Base-by-base conservation (phyloP, 148 eudicot species). In the Pouteria glomerata region DNA sequence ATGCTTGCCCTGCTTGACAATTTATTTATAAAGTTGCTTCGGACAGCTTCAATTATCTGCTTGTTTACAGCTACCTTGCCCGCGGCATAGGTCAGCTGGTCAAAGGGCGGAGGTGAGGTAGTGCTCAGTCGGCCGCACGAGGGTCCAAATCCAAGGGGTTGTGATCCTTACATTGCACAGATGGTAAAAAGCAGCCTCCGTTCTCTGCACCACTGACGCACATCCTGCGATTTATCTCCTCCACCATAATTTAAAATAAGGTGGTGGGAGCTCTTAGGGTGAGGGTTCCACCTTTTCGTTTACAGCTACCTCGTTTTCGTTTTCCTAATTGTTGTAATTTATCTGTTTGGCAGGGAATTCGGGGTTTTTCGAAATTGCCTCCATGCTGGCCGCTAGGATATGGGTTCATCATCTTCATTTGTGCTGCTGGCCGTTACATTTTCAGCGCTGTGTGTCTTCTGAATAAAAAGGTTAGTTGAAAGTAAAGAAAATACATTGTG, bases 281-380 rank as follows among this genome's bases (percentile, higher is more conserved):
- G n/a, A n/a, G n/a, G n/a, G n/a, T n/a, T n/a, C n/a, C n/a, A n/a
- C 48, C 52, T 52, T 26, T 29, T 52, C 27, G 33, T 26, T 73
- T n/a, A 48, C 14, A 29, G 30, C 11, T 23, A 60, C 41, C 30
- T 39, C 60, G 11, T 50, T 23, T 58, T 6, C 21, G 4, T 3
- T 30, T 70, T 53, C 57, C 51, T 70, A 23, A 61, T 37, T 24
- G 42, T 57, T 42, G 1, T 15, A 33, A 29, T 14, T n/a, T 45
- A 26, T 42, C 41, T 30, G 30, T 73, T 68, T 57, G 73, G 63
- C 90, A 94, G 97, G 97, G 89, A 74, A 71, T 95, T 79, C 96
- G 96, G 15, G n/a, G 88, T 91, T 77, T 95, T 95, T 79, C 85
- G 94, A 58, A 89, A 86, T 68, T 95, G 96, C 63, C 97, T 95